Evolutionary conservation across 1,284 basidiomycete species (phyloP).

Genomic region (Marasmius tenuissimus): DNA sequence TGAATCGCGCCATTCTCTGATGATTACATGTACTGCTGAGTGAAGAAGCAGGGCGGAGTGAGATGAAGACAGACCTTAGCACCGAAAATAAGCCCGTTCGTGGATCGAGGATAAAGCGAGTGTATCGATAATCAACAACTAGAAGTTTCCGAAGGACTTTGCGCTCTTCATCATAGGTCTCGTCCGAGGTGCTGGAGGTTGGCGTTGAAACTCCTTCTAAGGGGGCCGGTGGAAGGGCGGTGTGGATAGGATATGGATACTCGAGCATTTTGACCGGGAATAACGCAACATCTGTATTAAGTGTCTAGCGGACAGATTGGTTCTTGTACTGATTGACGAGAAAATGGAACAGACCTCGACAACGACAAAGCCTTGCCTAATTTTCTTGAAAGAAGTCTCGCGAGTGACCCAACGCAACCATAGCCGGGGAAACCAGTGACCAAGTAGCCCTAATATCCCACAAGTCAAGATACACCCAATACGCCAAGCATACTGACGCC

Average conservation of each 20-base stretch:
- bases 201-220: conserved; percentile 16
- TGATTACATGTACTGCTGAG: conserved; percentile 1
- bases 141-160: conserved; percentile 53
- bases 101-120: conserved; percentile 87
- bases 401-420: conserved; percentile 89
- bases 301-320: conserved; percentile 52
- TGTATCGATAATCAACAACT: conserved; percentile 83
- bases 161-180: conserved; percentile 27
- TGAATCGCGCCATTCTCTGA: conserved; percentile 91
- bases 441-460: conserved; percentile 81
- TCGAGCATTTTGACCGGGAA: conserved; percentile 66
- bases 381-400: conserved; percentile 82
- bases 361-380: conserved; percentile 75
- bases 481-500: conserved; percentile 75
- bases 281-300: conserved; percentile 79
- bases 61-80: conserved; percentile 57
- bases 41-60: conserved; percentile 5
- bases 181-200: conserved; percentile 21
- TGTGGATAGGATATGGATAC: conserved; percentile 79
- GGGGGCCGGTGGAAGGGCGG: conserved; percentile 61
- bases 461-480: conserved; percentile 68
- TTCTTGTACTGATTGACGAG: conserved; percentile 5
- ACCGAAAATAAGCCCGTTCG: conserved; percentile 82
- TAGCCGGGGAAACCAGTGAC: conserved; percentile 90
- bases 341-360: conserved; percentile 72